Conservation (phyloP, 768 basidiomycete species). For the Asterophora lycoperdoides region DNA sequence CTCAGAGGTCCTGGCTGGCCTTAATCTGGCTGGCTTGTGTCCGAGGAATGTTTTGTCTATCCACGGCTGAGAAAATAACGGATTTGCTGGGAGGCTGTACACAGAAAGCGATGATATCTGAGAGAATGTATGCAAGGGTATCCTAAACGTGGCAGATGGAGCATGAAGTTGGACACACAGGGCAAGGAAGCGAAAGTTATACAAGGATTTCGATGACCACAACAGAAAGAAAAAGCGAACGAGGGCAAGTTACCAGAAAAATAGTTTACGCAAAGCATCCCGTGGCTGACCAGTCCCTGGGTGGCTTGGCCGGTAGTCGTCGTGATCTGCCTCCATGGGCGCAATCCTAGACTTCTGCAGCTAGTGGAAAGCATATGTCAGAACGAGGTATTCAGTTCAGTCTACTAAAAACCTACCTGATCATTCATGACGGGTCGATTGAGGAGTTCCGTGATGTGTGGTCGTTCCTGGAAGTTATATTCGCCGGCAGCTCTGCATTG, state of each 20-base stretch:
- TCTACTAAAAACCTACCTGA: conserved; percentile 43
- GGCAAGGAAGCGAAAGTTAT: neutral
- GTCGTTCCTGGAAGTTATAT: conserved; percentile 59
- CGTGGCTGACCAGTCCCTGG: conserved; percentile 24
- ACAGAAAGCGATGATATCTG: neutral
- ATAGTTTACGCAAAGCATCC: conserved; percentile 49
- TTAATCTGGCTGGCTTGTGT: too few relatives aligned
- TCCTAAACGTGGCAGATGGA: neutral
- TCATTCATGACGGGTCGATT: conserved; percentile 61
- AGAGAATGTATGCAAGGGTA: conserved; percentile 2
- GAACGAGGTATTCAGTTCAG: neutral
- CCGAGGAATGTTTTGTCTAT: too few relatives aligned
- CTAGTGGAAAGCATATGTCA: conserved; percentile 29
- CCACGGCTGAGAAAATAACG: neutral
- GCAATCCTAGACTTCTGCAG: conserved; percentile 65
- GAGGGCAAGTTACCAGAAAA: conserved; percentile 34
- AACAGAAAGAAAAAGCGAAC: conserved; percentile 9
- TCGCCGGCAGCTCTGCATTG: conserved; percentile 60
- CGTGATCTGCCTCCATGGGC: conserved; percentile 43
- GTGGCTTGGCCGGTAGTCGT: conserved; percentile 31
- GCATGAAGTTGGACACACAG: neutral
- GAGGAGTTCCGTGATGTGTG: conserved; percentile 51
- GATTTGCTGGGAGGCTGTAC: neutral
- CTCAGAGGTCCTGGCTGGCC: too few relatives aligned
- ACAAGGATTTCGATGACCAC: neutral